A percentile compares a stretch with the other conserved stretches of the same genome.
Conservation (phyloP, 169 alveolate species). For the Plasmodium vinckei region DNA sequence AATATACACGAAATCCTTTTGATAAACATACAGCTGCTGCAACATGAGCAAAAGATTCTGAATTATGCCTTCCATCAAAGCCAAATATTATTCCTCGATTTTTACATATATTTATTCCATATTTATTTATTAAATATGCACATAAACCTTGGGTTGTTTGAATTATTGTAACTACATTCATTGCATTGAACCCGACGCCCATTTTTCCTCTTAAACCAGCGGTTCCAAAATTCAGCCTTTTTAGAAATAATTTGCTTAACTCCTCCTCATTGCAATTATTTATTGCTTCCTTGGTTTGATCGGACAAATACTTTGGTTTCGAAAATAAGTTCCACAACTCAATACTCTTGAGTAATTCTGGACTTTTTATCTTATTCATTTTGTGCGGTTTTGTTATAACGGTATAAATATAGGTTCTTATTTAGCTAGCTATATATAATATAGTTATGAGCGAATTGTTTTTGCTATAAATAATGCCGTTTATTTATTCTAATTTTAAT, state of each 20-base stretch:
- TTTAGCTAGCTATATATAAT: no score
- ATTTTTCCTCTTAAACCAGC: constrained; percentile 89
- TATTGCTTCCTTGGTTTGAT: constrained; percentile 44
- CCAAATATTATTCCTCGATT: constrained; percentile 88
- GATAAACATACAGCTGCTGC: constrained; percentile 89
- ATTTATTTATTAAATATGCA: constrained; percentile 80
- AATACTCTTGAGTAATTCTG: constrained; percentile 10
- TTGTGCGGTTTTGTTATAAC: background rate
- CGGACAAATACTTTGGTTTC: constrained; percentile 57
- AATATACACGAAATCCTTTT: constrained; percentile 82
- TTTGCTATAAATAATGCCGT: no score
- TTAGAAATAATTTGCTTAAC: constrained; percentile 34
- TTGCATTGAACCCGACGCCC: constrained; percentile 88
- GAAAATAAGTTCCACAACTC: constrained; percentile 41
- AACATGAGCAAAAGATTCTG: constrained; percentile 86
- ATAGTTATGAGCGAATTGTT: no score
- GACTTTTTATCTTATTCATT: constrained; percentile 12
- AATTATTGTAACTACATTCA: constrained; percentile 88
- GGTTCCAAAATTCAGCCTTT: constrained; percentile 79
- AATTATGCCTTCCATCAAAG: constrained; percentile 88
- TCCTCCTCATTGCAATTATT: constrained; percentile 35
- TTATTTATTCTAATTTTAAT: no score
- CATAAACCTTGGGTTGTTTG: constrained; percentile 90
- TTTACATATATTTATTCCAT: constrained; percentile 80
- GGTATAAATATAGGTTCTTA: no score